phyloP scores from a whole-genome alignment of 1,284 basidiomycete species.

The Cutaneotrichosporon daszewskae region DNA sequence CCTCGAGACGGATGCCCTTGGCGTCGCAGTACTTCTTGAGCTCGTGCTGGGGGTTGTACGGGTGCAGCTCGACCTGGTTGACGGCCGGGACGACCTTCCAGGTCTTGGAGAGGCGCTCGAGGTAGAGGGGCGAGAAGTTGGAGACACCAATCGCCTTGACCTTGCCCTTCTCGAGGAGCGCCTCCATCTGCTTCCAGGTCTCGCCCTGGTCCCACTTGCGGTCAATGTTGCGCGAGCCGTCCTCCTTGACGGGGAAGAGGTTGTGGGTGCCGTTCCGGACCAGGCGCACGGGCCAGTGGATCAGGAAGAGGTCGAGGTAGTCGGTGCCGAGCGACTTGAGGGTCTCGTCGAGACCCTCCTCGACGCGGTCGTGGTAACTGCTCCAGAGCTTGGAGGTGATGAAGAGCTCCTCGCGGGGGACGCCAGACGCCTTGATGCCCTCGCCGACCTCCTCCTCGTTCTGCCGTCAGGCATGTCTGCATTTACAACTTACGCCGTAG shows the following conservation, averaged over 20 bases:
- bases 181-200: slow-evolving; percentile 61
- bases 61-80: slow-evolving; percentile 68
- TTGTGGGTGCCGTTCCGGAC: slow-evolving; percentile 33
- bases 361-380: slow-evolving; percentile 58
- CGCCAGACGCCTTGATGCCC: slow-evolving; percentile 69
- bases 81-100: slow-evolving; percentile 61
- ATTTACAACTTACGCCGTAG: slow-evolving; percentile 23
- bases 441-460: slow-evolving; percentile 81
- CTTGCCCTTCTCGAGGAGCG: slow-evolving; percentile 52
- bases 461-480: no score
- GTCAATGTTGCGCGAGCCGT: slow-evolving; percentile 44
- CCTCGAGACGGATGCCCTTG: slow-evolving; percentile 67
- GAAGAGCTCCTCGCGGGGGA: slow-evolving; percentile 73
- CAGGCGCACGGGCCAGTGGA: slow-evolving; percentile 47
- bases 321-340: slow-evolving; percentile 64
- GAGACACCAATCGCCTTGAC: slow-evolving; percentile 52
- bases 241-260: slow-evolving; percentile 40
- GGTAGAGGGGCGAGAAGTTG: slow-evolving; percentile 29
- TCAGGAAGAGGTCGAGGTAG: slow-evolving; percentile 76
- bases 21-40: slow-evolving; percentile 62
- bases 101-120: slow-evolving; percentile 52
- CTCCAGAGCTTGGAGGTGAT: slow-evolving; percentile 53
- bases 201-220: slow-evolving; percentile 50
- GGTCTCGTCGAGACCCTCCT: slow-evolving; percentile 60
- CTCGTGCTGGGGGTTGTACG: slow-evolving; percentile 65